These are phyloP conservation scores for Penicillium sp. DNA, from an alignment of 2,329 filamentous ascomycete species.

Conservation along the genomic window DNA sequence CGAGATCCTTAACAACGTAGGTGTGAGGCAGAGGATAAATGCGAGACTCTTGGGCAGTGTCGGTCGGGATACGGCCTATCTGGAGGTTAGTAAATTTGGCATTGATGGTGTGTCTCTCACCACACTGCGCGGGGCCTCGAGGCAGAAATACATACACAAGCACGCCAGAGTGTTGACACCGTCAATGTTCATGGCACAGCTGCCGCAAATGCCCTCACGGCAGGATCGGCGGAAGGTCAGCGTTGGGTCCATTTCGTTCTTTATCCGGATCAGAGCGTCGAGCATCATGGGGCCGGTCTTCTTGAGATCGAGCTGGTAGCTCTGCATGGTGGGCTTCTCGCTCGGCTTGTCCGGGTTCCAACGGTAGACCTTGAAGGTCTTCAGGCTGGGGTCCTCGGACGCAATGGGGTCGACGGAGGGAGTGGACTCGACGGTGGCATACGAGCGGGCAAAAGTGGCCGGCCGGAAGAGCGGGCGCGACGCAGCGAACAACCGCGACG, in stretches of 20 bases:
- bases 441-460: conserved; percentile 42
- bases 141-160: conserved; percentile 69
- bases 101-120: neutral
- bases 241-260: conserved; percentile 97
- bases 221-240: conserved; percentile 94
- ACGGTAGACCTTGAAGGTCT: conserved; percentile 98
- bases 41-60: conserved; percentile 75
- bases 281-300: conserved; percentile 99
- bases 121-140: conserved; percentile 1
- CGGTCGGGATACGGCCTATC: conserved; percentile 85
- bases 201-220: conserved; percentile 96
- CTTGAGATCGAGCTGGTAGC: conserved; percentile 91
- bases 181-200: conserved; percentile 99
- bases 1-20: conserved; percentile 98
- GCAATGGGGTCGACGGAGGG: conserved; percentile 56
- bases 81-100: conserved; percentile 12
- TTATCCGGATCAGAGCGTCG: conserved; percentile 94
- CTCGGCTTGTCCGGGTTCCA: conserved; percentile 94
- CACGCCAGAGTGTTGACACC: conserved; percentile 97
- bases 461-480: conserved; percentile 45
- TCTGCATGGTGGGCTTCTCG: conserved; percentile 93
- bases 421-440: conserved; percentile 58
- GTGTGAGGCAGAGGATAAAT: conserved; percentile 98
- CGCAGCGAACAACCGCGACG: conserved; percentile 46
- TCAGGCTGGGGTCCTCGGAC: conserved; percentile 62